Evolutionary conservation across 2,329 filamentous ascomycete genomes (phyloP).

Genomic region (Neophaeococcomyces mojaviensis): DNA sequence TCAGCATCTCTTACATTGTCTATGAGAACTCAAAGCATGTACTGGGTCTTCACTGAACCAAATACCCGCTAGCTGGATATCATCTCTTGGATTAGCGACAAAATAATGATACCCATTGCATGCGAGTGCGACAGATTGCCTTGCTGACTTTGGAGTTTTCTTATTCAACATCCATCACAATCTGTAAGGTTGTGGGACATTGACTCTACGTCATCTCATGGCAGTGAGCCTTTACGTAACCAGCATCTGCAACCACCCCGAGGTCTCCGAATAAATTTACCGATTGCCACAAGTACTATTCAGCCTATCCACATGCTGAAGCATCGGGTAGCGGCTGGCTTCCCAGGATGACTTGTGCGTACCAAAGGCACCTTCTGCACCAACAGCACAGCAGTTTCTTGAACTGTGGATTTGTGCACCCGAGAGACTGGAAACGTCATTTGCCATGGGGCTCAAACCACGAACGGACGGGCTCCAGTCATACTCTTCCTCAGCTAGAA

Average conservation of each 20-base stretch:
- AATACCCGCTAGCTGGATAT: no score
- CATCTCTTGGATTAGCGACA: no score
- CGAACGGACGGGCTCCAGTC: slow-evolving; percentile 72
- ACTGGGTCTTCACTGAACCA: slow-evolving; percentile 44
- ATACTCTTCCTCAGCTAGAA: slow-evolving; percentile 61
- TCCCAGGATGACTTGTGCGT: slow-evolving; percentile 70
- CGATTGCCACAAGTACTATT: background rate
- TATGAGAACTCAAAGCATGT: slow-evolving; percentile 83
- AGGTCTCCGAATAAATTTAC: no score
- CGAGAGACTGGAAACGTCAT: slow-evolving; percentile 57
- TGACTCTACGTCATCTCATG: no score
- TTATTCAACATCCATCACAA: no score
- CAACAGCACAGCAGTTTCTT: slow-evolving; percentile 52
- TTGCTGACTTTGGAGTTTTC: no score
- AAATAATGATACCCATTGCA: no score
- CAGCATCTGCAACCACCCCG: no score
- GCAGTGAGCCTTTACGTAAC: no score
- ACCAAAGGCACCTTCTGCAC: slow-evolving; percentile 60
- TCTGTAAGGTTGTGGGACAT: no score
- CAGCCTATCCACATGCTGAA: background rate
- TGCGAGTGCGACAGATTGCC: no score
- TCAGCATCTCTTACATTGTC: slow-evolving; percentile 90
- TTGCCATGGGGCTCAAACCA: slow-evolving; percentile 70
- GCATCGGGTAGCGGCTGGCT: slow-evolving; percentile 57
- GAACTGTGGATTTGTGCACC: slow-evolving; percentile 60